Conservation (phyloP, 2,329 filamentous ascomycete genomes). For the Phaeosphaeria sp. region DNA sequence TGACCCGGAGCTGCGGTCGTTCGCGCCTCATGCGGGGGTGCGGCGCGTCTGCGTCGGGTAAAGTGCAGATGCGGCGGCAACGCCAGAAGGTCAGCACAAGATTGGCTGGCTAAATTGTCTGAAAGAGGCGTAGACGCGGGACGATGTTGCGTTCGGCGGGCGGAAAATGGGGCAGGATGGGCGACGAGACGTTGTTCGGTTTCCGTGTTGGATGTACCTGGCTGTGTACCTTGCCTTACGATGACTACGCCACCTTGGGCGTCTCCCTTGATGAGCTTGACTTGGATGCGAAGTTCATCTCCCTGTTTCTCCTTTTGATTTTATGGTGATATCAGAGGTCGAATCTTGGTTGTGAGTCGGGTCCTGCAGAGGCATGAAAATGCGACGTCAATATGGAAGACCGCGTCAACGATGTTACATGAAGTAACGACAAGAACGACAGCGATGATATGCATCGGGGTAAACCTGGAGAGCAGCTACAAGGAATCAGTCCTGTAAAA, state of each 20-base stretch:
- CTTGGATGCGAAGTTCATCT: background rate
- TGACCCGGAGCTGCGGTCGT: slow-evolving; percentile 5
- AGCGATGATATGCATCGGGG: too few relatives aligned
- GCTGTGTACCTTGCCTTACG: background rate
- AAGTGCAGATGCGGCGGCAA: slow-evolving; percentile 8
- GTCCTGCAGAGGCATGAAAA: too few relatives aligned
- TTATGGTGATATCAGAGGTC: too few relatives aligned
- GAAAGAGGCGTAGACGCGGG: background rate
- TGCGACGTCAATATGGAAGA: too few relatives aligned
- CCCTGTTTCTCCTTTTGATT: too few relatives aligned
- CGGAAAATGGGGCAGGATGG: background rate
- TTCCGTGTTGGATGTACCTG: background rate
- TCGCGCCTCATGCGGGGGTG: slow-evolving; percentile 13
- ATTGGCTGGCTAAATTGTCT: background rate
- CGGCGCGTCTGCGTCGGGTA: slow-evolving; percentile 14
- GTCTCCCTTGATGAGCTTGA: background rate
- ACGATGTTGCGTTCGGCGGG: background rate
- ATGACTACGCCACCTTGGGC: background rate
- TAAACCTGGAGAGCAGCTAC: too few relatives aligned
- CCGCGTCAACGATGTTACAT: too few relatives aligned
- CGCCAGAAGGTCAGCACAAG: background rate
- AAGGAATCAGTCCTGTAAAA: too few relatives aligned
- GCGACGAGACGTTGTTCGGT: background rate
- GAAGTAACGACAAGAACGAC: too few relatives aligned
- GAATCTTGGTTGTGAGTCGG: too few relatives aligned